phyloP scores from a whole-genome alignment of 2,329 filamentous ascomycete species.

The Phaeophleospora eucalypticola region DNA sequence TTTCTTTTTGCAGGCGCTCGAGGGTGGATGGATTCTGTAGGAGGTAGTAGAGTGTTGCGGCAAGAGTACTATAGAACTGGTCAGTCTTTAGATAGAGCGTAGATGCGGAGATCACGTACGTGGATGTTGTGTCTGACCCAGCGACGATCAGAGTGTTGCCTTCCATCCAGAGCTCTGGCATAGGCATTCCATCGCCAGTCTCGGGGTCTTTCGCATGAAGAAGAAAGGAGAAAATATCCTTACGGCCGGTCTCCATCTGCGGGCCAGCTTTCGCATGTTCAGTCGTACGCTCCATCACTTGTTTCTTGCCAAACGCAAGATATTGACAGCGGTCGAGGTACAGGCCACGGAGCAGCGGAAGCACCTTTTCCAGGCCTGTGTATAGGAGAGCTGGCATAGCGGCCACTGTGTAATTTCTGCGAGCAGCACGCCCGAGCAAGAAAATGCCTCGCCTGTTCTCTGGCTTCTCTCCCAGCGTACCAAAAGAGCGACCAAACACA shows the following conservation, averaged over 20 bases:
- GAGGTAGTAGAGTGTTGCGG: conserved; percentile 43
- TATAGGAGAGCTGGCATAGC: conserved; percentile 26
- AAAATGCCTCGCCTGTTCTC: conserved; percentile 38
- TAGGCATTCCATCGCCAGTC: conserved; percentile 39
- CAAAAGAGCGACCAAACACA: conserved; percentile 37
- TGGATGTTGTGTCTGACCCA: conserved; percentile 43
- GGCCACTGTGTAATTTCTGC: conserved; percentile 42
- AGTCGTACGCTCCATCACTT: conserved; percentile 24
- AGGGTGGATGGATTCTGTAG: conserved; percentile 36
- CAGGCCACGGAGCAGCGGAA: conserved; percentile 23
- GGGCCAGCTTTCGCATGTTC: conserved; percentile 10
- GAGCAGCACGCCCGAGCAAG: conserved; percentile 42
- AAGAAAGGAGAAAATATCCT: conserved; percentile 27
- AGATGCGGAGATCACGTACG: conserved; percentile 22
- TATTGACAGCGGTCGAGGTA: conserved; percentile 25
- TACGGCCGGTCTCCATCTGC: conserved; percentile 16
- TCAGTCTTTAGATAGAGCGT: background rate
- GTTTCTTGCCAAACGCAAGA: conserved; percentile 27
- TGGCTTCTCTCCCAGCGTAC: conserved; percentile 21
- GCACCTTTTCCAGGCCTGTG: conserved; percentile 21
- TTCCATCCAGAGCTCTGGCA: conserved; percentile 46
- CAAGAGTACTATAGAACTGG: conserved; percentile 12
- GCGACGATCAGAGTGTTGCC: conserved; percentile 49
- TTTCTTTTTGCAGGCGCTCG: conserved; percentile 31
- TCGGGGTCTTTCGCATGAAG: conserved; percentile 30